Evolutionary conservation across 805 yeast genomes (phyloP).

Genomic region (Spathaspora boniae): DNA sequence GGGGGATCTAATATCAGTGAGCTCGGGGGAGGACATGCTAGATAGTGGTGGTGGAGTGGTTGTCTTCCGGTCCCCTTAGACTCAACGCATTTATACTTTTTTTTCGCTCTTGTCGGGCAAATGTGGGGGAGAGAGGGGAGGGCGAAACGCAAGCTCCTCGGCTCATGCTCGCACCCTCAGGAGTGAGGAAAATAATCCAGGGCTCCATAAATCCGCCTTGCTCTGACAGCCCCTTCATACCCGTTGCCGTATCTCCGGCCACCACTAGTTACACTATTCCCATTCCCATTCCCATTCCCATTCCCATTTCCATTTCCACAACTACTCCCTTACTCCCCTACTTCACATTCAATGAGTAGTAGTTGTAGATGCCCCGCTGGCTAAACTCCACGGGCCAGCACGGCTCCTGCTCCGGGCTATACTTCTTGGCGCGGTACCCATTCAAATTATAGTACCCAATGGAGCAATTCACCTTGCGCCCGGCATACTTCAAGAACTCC

Average conservation of each 20-base stretch:
- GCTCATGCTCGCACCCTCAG: neutral
- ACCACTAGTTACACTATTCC: too few relatives aligned
- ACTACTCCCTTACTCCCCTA: conserved; percentile 11
- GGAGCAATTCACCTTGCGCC: conserved; percentile 53
- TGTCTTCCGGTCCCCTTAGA: too few relatives aligned
- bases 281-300: too few relatives aligned
- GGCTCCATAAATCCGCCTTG: too few relatives aligned
- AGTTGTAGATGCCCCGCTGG: conserved; percentile 55
- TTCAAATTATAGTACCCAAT: conserved; percentile 45
- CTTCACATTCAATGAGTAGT: conserved; percentile 51
- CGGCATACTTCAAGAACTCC: conserved; percentile 48
- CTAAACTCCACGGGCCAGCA: conserved; percentile 51
- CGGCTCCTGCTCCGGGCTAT: neutral
- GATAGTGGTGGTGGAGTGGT: neutral
- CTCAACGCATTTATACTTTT: neutral
- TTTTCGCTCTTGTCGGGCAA: conserved; percentile 2
- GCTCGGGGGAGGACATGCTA: conserved; percentile 12
- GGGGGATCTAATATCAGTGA: conserved; percentile 34
- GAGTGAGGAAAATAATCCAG: too few relatives aligned
- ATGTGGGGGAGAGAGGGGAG: neutral
- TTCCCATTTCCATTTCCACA: too few relatives aligned
- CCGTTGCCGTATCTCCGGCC: too few relatives aligned
- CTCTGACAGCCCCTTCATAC: too few relatives aligned
- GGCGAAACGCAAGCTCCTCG: neutral
- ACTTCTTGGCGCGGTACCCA: conserved; percentile 11